phyloP scores from a whole-genome alignment of 257 asterid species.

The Solanum stenotomum region DNA sequence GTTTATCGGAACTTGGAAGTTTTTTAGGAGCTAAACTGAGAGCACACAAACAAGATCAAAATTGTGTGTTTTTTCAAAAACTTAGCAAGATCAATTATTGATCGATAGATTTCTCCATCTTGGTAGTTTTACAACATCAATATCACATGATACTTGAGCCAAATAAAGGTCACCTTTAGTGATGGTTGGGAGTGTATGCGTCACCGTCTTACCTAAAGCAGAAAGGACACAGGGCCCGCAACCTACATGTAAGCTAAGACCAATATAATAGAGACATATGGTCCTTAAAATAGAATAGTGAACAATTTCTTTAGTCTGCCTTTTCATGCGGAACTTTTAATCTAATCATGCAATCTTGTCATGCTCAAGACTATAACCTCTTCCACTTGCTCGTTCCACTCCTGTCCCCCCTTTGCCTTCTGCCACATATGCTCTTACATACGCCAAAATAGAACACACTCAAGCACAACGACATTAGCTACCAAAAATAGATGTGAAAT shows the following conservation, averaged over 20 bases:
- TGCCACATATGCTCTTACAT: not conserved
- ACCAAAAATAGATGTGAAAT: not conserved
- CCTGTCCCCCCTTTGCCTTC: not conserved
- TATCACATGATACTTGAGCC: not conserved
- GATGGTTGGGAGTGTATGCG: not conserved
- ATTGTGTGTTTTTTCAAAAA: not conserved
- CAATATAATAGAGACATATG: not conserved
- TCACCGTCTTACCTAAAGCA: not conserved
- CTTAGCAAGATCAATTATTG: not conserved
- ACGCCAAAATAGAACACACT: not conserved
- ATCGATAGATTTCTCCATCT: not conserved
- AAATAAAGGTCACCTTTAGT: not conserved
- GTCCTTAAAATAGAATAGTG: not conserved
- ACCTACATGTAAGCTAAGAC: not conserved
- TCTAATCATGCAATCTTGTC: not conserved
- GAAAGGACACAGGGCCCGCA: not conserved
- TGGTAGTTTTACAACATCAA: not conserved
- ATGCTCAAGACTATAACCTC: not conserved
- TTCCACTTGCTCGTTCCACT: not conserved
- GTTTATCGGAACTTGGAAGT: not conserved
- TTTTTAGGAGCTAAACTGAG: not conserved
- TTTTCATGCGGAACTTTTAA: not conserved
- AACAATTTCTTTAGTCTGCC: not conserved
- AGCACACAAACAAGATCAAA: not conserved
- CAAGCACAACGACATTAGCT: not conserved